Evolutionary conservation across 2,329 filamentous ascomycete species (phyloP).

Genomic region (Ascochyta pisi): DNA sequence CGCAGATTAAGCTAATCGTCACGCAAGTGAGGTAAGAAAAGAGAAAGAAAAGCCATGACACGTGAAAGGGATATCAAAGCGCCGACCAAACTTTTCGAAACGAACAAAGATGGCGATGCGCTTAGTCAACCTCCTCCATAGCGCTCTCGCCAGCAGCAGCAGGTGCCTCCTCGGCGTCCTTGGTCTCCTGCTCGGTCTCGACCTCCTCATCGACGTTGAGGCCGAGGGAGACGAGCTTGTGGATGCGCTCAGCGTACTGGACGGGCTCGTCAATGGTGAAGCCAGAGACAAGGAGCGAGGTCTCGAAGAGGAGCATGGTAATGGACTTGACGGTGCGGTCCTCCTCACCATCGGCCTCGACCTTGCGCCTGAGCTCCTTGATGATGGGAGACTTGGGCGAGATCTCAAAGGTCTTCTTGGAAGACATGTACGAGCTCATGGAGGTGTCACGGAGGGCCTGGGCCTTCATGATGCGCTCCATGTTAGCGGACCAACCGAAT

Average conservation of each 20-base stretch:
- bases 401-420: conserved; percentile 99
- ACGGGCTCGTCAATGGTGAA: conserved; percentile 99
- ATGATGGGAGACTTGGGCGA: conserved; percentile 98
- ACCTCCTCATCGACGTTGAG: conserved; percentile 96
- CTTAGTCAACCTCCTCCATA: conserved; percentile 99
- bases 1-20: conserved; percentile 38
- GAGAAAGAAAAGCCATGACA: conserved; percentile 46
- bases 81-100: conserved; percentile 48
- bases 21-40: conserved; percentile 44
- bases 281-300: conserved; percentile 94
- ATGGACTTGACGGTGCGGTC: conserved; percentile 99
- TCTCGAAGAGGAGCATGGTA: conserved; percentile 98
- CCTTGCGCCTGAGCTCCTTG: conserved; percentile 99
- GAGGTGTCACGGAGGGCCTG: conserved; percentile 99
- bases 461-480: conserved; percentile 99
- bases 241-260: conserved; percentile 97
- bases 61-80: conserved; percentile 50
- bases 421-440: conserved; percentile 99
- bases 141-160: conserved; percentile 81
- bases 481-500: conserved; percentile 99
- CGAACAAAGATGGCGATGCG: conserved; percentile 32
- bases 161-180: conserved; percentile 63
- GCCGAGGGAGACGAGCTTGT: conserved; percentile 98
- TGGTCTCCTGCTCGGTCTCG: conserved; percentile 68
- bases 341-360: conserved; percentile 95